Conservation (phyloP, 139 green algal genomes). For the Nannochloris sp. region DNA sequence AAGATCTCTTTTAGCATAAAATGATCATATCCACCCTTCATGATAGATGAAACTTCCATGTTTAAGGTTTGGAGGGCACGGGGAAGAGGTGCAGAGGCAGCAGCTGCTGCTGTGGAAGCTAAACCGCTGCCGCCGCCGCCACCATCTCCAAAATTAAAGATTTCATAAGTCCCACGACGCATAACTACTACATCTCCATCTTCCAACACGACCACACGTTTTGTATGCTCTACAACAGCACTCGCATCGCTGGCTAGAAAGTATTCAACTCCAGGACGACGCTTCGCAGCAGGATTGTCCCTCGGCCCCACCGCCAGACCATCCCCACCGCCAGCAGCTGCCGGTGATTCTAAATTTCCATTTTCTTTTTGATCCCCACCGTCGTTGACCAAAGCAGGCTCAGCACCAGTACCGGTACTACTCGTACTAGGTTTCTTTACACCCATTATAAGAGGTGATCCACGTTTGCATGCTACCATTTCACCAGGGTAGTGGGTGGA, state of each 20-base stretch:
- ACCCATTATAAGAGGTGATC: conserved; percentile 87
- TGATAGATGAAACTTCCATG: conserved; percentile 94
- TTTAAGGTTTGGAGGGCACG: conserved; percentile 80
- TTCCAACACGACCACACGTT: conserved; percentile 33
- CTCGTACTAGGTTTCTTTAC: conserved; percentile 44
- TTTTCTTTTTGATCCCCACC: not conserved
- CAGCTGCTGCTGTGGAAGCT: conserved; percentile 39
- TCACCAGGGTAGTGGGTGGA: conserved; percentile 88
- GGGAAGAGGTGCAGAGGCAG: no score
- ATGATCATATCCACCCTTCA: conserved; percentile 94
- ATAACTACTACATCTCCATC: conserved; percentile 58
- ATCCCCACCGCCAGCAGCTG: not conserved
- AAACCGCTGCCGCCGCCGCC: conserved; percentile 4
- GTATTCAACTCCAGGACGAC: conserved; percentile 61
- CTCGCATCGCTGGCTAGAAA: conserved; percentile 92
- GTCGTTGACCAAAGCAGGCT: not conserved
- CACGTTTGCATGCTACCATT: conserved; percentile 93
- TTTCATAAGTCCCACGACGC: conserved; percentile 49
- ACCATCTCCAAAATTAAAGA: conserved; percentile 58
- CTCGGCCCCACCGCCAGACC: no score
- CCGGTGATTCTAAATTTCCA: not conserved
- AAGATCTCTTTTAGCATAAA: conserved; percentile 96
- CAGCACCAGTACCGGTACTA: no score
- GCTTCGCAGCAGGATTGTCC: not conserved
- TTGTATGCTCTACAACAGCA: conserved; percentile 98